Base-by-base conservation (phyloP, 768 basidiomycete species). In the Thelephora ganbajun region DNA sequence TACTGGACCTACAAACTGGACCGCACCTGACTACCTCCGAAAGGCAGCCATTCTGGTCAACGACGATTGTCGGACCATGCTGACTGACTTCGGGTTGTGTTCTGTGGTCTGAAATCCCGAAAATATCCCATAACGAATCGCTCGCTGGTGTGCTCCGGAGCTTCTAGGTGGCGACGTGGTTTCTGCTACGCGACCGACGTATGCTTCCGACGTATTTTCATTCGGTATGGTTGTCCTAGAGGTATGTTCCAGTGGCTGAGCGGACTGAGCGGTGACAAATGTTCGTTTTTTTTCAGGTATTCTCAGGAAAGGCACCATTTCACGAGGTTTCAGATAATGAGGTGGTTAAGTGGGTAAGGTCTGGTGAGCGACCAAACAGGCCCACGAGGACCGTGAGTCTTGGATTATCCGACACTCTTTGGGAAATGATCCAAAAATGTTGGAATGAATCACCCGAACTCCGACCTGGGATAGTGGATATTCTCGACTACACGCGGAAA, bases 171-270 rank as follows among this genome's bases (percentile, higher is more conserved):
- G 41, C 6, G 51, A 48, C 6, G 9, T 4, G 26, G 26, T 30
- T 30, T 9, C 26, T 30, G 26, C 5, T 12, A 50, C 53, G 9
- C 33, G 26, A 23, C 26, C 26, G 26, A 30, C 26, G 26, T 26
- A 48, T 13, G 47, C 51, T n/a, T 30, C 26, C 26, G 57, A 58
- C 43, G 44, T 58, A n/a, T 54, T 56, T 35, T 49, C 57, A 4
- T 58, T 54, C 22, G 51, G 35, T 2, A 44, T 56, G 20, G 34
- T 54, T 22, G 50, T 51, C 9, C 35, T 53, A 18, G 53, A 56
- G 37, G 56, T 54, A 16, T 2, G 51, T 50, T n/a, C 11, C 18
- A 30, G 26, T 30, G 26, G 26, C 26, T 30, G 26, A 30, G 9
- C 26, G 9, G 26, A 30, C n/a, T n/a, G 26, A 30, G 9, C 26